Percentiles rank a stretch among this genome's conserved stretches.
These are phyloP conservation scores for Crithidia expoeki DNA, from an alignment of 208 protist genomes.

Conservation along the genomic window DNA sequence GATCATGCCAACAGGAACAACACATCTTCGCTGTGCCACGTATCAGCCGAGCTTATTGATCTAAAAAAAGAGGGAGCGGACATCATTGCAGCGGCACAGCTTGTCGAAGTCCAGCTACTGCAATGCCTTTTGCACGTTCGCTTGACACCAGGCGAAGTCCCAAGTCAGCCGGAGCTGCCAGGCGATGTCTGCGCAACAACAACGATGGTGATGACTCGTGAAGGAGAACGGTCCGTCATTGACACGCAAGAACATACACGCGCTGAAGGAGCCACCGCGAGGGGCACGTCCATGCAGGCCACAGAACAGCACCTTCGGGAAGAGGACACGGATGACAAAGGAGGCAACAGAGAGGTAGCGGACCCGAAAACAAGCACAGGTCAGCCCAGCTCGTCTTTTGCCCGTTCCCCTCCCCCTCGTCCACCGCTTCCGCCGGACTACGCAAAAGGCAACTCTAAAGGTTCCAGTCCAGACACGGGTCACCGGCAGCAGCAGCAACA, in stretches of 20 bases:
- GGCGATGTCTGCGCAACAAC: not conserved
- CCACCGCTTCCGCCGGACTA: not conserved
- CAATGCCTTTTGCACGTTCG: conserved; percentile 31
- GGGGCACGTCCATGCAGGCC: no score
- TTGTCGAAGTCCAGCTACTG: conserved; percentile 14
- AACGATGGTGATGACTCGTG: not conserved
- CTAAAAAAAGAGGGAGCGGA: not conserved
- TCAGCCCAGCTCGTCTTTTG: no score
- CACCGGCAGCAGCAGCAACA: not conserved
- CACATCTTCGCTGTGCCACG: not conserved
- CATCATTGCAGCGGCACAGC: not conserved
- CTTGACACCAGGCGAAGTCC: conserved; percentile 9
- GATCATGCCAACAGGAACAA: not conserved
- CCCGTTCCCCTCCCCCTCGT: conserved; percentile 4
- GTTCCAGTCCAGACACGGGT: not conserved
- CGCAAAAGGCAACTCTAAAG: no score
- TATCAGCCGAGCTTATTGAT: not conserved
- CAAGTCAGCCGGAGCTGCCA: conserved; percentile 23
- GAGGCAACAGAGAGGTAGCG: no score
- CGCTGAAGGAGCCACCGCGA: not conserved
- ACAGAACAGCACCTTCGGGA: not conserved
- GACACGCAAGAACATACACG: not conserved
- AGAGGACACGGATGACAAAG: not conserved
- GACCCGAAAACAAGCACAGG: no score
- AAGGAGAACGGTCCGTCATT: no score